A percentile compares a stretch with the other conserved stretches of the same genome.
phyloP scores from a whole-genome alignment of 176 grass and related monocot genomes.

The Cenchrus fungigraminus region DNA sequence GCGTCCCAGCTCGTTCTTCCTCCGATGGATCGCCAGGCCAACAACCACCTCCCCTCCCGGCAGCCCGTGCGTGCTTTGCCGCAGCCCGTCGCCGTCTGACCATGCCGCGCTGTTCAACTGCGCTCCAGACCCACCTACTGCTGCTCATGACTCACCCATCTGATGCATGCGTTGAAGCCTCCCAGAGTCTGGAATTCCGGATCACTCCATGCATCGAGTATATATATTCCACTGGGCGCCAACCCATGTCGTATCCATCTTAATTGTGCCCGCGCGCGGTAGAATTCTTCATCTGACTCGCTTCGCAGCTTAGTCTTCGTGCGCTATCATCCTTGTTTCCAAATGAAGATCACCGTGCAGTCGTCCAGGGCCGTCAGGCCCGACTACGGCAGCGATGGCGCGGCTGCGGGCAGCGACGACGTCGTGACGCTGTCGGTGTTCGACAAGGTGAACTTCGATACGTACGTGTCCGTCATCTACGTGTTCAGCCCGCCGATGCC shows the following conservation, averaged over 20 bases:
- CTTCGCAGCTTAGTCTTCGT: too few species aligned
- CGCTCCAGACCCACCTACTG: background rate
- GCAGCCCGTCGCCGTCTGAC: background rate
- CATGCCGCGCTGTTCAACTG: background rate
- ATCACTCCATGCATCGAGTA: too few species aligned
- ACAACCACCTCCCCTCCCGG: too few species aligned
- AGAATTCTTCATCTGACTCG: too few species aligned
- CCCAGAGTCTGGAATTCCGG: too few species aligned
- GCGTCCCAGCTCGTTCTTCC: background rate
- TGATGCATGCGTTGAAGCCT: too few species aligned
- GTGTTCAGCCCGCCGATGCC: background rate
- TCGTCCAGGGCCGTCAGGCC: conserved; percentile 1
- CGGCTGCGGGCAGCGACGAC: background rate
- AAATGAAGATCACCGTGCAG: conserved; percentile 14
- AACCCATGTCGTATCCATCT: background rate
- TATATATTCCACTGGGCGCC: background rate
- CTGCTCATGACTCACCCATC: too few species aligned
- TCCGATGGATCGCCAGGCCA: too few species aligned
- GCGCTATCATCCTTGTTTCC: too few species aligned
- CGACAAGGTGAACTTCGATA: background rate
- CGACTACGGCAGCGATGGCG: background rate
- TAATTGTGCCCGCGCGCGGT: too few species aligned
- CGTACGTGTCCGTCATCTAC: background rate
- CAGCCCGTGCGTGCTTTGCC: background rate
- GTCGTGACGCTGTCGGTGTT: background rate